Evolutionary conservation across 495 filamentous ascomycete species (phyloP), one percentile per base, ranked within the genome.

Genomic region (Barbatosphaeria neglecta): DNA sequence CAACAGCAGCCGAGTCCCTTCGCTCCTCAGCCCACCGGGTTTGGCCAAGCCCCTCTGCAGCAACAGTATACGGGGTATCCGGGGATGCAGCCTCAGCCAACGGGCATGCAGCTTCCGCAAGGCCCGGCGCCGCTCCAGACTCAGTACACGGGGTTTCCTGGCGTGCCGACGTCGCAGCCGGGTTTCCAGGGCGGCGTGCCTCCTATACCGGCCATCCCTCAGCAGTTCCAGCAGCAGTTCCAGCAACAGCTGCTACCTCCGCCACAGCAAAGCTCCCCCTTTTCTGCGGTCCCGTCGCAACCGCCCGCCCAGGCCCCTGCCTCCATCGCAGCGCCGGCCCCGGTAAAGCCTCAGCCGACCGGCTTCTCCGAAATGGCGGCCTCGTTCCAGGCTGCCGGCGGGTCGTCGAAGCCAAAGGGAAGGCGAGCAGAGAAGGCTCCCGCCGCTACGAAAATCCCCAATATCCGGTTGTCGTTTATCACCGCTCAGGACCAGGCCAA

Each of bases 401-500:
- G 19, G 15, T n/a, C 69, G 40, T 63, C 81, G 35, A 74, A 66
- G 45, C 69, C 83, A 2, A 71, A 73, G 55, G 61, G 68, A 19
- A 62, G 63, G 43, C 50, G 65, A 50, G 49, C 73, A 17, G 64
- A 73, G 18, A 68, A 62, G 49, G 49, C 61, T 11, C 48, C 52
- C 6, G 49, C 61, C 11, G 49, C 52, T 5, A 72, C 68, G 22
- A 90, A 81, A 66, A 95, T 99, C 42, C 93, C 93, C n/a, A 97
- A 85, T 58, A 92, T 96, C 46, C 74, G 93, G 40, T 70, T 99
- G 38, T 94, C 88, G 6, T 99, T 97, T 55, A 90, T 99, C 46
- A 96, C 93, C 1, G 88, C 86, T 19, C 81, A 84, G 52, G 93
- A 99, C 57, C 93, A 99, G 61, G 83, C 90, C 47, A 95, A 92